These are phyloP conservation scores for Castanea crenata DNA, from an alignment of 306 rosid genomes.

Conservation along the genomic window DNA sequence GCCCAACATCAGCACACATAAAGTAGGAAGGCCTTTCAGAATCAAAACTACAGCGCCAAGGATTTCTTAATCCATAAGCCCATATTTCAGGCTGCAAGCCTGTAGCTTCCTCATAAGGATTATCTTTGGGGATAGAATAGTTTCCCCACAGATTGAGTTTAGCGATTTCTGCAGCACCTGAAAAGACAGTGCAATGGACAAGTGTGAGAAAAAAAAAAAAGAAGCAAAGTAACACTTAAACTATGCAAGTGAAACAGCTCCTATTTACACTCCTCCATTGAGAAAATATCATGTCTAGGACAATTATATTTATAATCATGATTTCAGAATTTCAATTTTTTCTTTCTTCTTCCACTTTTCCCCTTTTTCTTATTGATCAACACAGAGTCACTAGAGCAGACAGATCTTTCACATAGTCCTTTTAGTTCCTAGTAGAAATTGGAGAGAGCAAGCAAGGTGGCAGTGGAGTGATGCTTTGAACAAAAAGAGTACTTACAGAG, in stretches of 20 bases:
- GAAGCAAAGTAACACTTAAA: neutral
- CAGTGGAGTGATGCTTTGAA: neutral
- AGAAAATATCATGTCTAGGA: neutral
- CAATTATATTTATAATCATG: neutral
- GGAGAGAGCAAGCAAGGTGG: neutral
- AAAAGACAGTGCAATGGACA: constrained; percentile 17
- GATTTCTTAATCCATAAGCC: constrained; percentile 89
- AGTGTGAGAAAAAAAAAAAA: constrained; percentile 5
- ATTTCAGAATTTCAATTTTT: neutral
- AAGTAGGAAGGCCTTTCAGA: constrained; percentile 82
- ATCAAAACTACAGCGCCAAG: constrained; percentile 99
- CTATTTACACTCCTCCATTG: neutral
- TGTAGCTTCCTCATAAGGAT: constrained; percentile 66
- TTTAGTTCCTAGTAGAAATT: neutral
- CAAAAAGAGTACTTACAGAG: neutral
- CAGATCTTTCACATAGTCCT: neutral
- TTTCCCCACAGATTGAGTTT: constrained; percentile 86
- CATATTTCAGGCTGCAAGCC: constrained; percentile 77
- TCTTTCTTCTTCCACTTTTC: neutral
- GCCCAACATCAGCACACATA: constrained; percentile 80
- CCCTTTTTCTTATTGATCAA: neutral
- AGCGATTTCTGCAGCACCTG: constrained; percentile 63
- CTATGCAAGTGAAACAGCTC: neutral
- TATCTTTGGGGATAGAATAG: constrained; percentile 85
- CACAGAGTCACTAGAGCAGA: neutral